Conservation (phyloP, 1,284 basidiomycete species). For the Bondarzewia mesenterica region DNA sequence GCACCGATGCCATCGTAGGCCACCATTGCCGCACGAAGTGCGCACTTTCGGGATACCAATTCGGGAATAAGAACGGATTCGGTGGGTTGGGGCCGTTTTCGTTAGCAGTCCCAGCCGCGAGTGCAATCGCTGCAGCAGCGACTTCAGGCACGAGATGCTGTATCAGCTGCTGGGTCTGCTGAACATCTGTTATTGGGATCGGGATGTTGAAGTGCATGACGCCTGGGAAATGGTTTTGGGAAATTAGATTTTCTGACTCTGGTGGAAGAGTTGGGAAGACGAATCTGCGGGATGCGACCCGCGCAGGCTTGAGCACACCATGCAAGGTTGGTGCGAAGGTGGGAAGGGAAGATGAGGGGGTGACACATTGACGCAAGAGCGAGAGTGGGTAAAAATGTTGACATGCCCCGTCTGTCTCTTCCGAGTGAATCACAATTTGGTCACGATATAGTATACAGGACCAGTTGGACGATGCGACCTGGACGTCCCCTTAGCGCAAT, state of each 20-base stretch:
- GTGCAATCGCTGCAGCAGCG: neutral
- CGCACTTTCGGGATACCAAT: constrained; percentile 62
- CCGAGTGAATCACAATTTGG: constrained; percentile 64
- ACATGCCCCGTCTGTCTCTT: constrained; percentile 46
- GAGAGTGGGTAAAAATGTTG: constrained; percentile 53
- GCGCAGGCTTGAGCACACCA: constrained; percentile 15
- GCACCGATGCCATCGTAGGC: constrained; percentile 53
- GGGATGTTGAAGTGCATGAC: constrained; percentile 1
- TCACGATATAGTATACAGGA: constrained; percentile 56
- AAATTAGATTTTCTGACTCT: constrained; percentile 10
- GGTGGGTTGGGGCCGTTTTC: constrained; percentile 9
- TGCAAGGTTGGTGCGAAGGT: constrained; percentile 30
- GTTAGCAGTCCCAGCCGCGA: neutral
- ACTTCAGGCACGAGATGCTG: neutral
- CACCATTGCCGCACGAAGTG: constrained; percentile 76
- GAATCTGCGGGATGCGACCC: constrained; percentile 21
- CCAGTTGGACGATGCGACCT: constrained; percentile 55
- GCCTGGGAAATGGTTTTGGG: constrained; percentile 5
- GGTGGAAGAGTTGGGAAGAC: constrained; percentile 21
- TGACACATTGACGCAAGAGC: constrained; percentile 31
- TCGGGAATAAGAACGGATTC: constrained; percentile 49
- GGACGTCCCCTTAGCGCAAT: constrained; percentile 18
- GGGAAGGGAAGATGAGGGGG: constrained; percentile 18
- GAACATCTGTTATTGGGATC: neutral
- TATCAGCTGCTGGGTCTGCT: neutral